Conservation (phyloP, 2,329 filamentous ascomycete genomes). For the Hymenotorrendiella dingleyae region DNA sequence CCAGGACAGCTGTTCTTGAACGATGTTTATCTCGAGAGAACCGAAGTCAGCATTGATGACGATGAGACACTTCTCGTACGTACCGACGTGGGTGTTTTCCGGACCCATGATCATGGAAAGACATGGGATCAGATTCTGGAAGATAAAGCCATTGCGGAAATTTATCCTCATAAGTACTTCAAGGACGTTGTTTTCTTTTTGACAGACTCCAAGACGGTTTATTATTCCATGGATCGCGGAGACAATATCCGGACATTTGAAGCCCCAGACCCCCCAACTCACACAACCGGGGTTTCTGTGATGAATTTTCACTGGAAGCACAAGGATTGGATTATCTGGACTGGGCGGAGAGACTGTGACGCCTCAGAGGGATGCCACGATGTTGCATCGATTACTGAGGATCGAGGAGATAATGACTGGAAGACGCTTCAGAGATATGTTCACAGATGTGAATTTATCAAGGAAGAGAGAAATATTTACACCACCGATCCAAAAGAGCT, state of each 20-base stretch:
- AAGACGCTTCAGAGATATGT: slow-evolving; percentile 67
- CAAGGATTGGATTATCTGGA: slow-evolving; percentile 90
- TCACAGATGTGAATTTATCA: slow-evolving; percentile 81
- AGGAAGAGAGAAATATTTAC: slow-evolving; percentile 47
- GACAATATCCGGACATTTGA: slow-evolving; percentile 68
- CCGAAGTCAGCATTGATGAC: slow-evolving; percentile 52
- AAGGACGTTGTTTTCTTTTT: slow-evolving; percentile 85
- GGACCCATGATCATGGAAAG: slow-evolving; percentile 84
- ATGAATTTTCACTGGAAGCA: slow-evolving; percentile 77
- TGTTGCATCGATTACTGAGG: slow-evolving; percentile 69
- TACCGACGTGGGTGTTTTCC: slow-evolving; percentile 47
- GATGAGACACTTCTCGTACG: slow-evolving; percentile 68
- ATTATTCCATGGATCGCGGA: slow-evolving; percentile 78
- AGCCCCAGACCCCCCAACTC: slow-evolving; percentile 50
- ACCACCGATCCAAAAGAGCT: slow-evolving; percentile 7
- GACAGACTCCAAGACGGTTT: slow-evolving; percentile 58
- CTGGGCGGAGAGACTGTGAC: slow-evolving; percentile 65
- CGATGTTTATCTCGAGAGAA: slow-evolving; percentile 73
- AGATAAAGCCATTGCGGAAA: slow-evolving; percentile 60
- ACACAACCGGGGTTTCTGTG: slow-evolving; percentile 43
- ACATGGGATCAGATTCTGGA: slow-evolving; percentile 69
- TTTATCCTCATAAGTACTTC: slow-evolving; percentile 74
- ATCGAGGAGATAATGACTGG: slow-evolving; percentile 81
- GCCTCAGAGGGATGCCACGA: slow-evolving; percentile 54
- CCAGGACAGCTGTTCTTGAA: slow-evolving; percentile 47